Conservation (phyloP, 2,329 filamentous ascomycete species). For the Trichophyton schoenleinii region DNA sequence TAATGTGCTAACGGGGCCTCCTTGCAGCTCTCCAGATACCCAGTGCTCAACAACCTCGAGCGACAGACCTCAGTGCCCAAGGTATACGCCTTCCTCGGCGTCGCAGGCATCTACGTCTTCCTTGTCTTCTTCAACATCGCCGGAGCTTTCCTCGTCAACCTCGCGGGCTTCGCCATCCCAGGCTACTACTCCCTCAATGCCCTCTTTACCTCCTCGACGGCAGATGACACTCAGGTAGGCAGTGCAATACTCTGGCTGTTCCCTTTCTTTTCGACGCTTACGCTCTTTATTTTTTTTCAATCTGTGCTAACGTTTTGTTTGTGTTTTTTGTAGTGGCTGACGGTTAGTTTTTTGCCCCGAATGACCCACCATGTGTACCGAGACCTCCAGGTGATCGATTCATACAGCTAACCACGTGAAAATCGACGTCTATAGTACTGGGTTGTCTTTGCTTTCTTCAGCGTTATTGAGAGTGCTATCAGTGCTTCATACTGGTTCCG, state of each 20-base stretch:
- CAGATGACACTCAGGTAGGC: constrained; percentile 51
- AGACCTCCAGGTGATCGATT: constrained; percentile 13
- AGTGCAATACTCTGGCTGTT: constrained; percentile 14
- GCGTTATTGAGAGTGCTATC: constrained; percentile 53
- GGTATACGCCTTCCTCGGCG: constrained; percentile 53
- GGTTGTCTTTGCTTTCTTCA: constrained; percentile 55
- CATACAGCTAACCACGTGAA: constrained; percentile 11
- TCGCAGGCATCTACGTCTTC: constrained; percentile 56
- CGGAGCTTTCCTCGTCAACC: constrained; percentile 55
- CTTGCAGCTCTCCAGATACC: constrained; percentile 52
- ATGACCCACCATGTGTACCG: constrained; percentile 6
- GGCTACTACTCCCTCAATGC: constrained; percentile 55
- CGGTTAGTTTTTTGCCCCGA: constrained; percentile 27
- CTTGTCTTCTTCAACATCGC: constrained; percentile 61
- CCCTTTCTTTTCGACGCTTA: background rate
- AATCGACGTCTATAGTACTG: constrained; percentile 44
- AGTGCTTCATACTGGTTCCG: constrained; percentile 59
- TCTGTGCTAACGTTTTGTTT: constrained; percentile 13
- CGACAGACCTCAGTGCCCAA: constrained; percentile 56
- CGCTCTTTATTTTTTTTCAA: background rate
- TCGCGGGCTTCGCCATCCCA: constrained; percentile 52
- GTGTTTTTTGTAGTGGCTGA: constrained; percentile 44
- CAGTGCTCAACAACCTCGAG: constrained; percentile 54
- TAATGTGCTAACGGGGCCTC: background rate
- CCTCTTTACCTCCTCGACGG: constrained; percentile 47